These are phyloP conservation scores for Geotrichum siamense DNA, from an alignment of 1,139 yeast species.

Conservation along the genomic window DNA sequence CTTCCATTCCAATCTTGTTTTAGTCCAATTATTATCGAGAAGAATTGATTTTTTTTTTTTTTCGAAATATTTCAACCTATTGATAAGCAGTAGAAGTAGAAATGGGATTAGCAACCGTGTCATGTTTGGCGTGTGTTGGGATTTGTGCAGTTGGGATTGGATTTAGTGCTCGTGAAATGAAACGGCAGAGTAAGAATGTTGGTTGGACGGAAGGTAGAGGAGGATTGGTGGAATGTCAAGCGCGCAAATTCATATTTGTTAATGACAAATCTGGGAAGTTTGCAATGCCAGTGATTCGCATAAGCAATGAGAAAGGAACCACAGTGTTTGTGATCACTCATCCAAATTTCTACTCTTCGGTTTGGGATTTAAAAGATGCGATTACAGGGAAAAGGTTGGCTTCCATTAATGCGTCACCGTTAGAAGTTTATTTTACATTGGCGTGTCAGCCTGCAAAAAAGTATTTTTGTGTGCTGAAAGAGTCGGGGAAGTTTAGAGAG, in stretches of 20 bases:
- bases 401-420: slow-evolving; percentile 1
- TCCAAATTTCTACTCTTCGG: slow-evolving; percentile 5
- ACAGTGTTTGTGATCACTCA: slow-evolving; percentile 1
- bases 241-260: not conserved
- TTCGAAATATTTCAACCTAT: too few species aligned
- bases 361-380: slow-evolving; percentile 6
- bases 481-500: slow-evolving; percentile 10
- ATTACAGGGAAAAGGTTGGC: slow-evolving; percentile 3
- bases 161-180: slow-evolving; percentile 4
- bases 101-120: slow-evolving; percentile 13
- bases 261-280: not conserved
- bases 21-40: not conserved
- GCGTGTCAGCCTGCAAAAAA: not conserved
- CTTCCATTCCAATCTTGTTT: too few species aligned
- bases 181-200: slow-evolving; percentile 2
- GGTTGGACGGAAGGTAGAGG: slow-evolving; percentile 11
- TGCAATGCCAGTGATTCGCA: slow-evolving; percentile 2
- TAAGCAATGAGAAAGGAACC: slow-evolving; percentile 1
- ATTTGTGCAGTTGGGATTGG: slow-evolving; percentile 14
- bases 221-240: not conserved
- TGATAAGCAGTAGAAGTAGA: too few species aligned
- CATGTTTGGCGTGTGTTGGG: slow-evolving; percentile 7
- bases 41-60: not conserved
- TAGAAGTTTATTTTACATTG: slow-evolving; percentile 1
- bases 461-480: slow-evolving; percentile 1